Conservation (phyloP, 305 asterid species). For the Striga hermonthica region DNA sequence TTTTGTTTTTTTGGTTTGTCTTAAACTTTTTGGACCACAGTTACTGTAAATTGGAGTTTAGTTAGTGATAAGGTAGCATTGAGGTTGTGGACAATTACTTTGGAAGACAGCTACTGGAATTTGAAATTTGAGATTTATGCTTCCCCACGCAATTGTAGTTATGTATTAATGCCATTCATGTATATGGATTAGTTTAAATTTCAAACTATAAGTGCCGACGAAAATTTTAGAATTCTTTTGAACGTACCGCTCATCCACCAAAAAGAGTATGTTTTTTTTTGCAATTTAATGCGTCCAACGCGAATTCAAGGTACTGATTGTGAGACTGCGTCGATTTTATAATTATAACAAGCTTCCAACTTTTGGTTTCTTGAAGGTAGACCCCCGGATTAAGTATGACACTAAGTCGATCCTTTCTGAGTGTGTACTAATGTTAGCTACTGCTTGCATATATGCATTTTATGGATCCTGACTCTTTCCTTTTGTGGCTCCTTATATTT, state of each 20-base stretch:
- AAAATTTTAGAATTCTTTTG: not conserved
- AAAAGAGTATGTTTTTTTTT: conserved; percentile 11
- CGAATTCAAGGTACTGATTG: conserved; percentile 8
- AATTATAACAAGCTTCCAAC: conserved; percentile 8
- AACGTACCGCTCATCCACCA: conserved; percentile 6
- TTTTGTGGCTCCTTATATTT: conserved; percentile 25
- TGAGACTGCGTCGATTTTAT: conserved; percentile 18
- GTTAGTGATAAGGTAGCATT: not conserved
- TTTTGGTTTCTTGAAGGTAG: conserved; percentile 20
- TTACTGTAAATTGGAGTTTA: conserved; percentile 1
- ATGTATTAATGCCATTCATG: not conserved
- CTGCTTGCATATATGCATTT: conserved; percentile 29
- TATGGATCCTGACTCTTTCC: conserved; percentile 26
- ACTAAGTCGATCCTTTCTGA: not conserved
- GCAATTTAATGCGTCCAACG: conserved; percentile 11
- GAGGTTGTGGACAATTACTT: not conserved
- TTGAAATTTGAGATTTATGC: conserved; percentile 9
- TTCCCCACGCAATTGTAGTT: conserved; percentile 3
- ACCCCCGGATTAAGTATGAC: not conserved
- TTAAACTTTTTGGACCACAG: too few species aligned
- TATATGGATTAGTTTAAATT: conserved; percentile 7
- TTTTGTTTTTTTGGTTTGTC: too few species aligned
- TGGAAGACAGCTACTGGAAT: conserved; percentile 13
- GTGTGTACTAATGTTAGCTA: conserved; percentile 23
- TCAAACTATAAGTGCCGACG: conserved; percentile 5